Evolutionary conservation across 148 eudicot species (phyloP).

Genomic region (Mesembryanthemum crystallinum): DNA sequence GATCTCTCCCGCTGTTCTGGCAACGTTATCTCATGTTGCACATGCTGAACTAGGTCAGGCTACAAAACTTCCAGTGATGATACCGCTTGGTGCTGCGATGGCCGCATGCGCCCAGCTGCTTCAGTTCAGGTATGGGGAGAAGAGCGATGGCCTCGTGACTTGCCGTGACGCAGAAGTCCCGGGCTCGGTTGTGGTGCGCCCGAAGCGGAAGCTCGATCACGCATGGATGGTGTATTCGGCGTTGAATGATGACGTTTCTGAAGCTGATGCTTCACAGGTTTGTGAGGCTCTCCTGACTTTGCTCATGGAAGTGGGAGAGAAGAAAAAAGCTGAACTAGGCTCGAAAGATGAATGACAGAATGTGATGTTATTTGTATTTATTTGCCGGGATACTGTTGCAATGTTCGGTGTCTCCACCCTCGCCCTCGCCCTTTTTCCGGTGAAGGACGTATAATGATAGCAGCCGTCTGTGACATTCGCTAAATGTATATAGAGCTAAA

Average conservation of each 20-base stretch:
- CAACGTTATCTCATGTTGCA: constrained; percentile 85
- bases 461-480: too few relatives aligned
- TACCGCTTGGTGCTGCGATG: constrained; percentile 95
- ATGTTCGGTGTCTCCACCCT: too few relatives aligned
- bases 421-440: too few relatives aligned
- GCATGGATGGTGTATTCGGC: constrained; percentile 98
- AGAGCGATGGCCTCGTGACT: constrained; percentile 94
- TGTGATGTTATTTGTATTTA: neutral
- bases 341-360: constrained; percentile 47
- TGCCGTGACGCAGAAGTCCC: constrained; percentile 98
- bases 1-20: constrained; percentile 83
- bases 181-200: constrained; percentile 86
- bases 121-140: constrained; percentile 75
- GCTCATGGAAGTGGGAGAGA: constrained; percentile 70
- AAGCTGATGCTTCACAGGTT: constrained; percentile 80
- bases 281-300: constrained; percentile 86
- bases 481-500: too few relatives aligned
- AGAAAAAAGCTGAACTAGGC: constrained; percentile 41
- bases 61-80: constrained; percentile 75
- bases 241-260: constrained; percentile 60
- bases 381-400: too few relatives aligned
- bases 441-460: too few relatives aligned
- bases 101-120: constrained; percentile 96
- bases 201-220: constrained; percentile 78
- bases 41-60: constrained; percentile 84